Conservation (phyloP, 2,329 filamentous ascomycete species). For the Raffaelea deltoideospora region DNA sequence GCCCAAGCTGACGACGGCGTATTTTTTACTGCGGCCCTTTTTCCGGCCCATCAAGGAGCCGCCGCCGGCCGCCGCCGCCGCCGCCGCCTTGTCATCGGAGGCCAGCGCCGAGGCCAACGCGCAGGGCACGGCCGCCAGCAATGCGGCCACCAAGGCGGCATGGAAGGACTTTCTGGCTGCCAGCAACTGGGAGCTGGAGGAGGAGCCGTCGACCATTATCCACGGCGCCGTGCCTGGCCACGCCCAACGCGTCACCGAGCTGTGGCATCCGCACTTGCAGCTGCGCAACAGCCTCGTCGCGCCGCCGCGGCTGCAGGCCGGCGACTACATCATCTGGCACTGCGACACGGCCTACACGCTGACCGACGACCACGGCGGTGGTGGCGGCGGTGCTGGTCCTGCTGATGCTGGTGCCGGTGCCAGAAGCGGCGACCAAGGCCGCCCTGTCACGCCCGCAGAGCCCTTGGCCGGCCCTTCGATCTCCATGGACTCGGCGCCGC, state of each 20-base stretch:
- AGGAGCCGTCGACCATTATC: constrained; percentile 37
- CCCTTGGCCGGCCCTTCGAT: constrained; percentile 2
- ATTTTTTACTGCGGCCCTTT: constrained; percentile 35
- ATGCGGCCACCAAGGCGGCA: constrained; percentile 9
- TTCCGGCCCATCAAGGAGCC: constrained; percentile 29
- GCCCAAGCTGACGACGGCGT: constrained; percentile 30
- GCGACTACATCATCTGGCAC: constrained; percentile 45
- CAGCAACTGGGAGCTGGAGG: constrained; percentile 28
- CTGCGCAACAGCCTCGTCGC: constrained; percentile 37
- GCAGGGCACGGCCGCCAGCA: constrained; percentile 19
- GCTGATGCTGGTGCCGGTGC: no score
- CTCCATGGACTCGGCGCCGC: constrained; percentile 25
- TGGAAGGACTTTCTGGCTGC: constrained; percentile 38
- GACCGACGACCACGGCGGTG: constrained; percentile 16
- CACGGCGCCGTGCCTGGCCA: constrained; percentile 43
- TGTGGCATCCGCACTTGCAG: constrained; percentile 41
- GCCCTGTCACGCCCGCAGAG: constrained; percentile 5
- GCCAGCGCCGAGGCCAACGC: constrained; percentile 21
- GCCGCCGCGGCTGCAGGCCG: constrained; percentile 36
- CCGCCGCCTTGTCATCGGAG: no score
- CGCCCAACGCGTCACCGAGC: constrained; percentile 40
- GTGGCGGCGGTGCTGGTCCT: no score
- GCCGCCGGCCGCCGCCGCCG: constrained; percentile 17
- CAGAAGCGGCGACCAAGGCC: no score
- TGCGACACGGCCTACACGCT: constrained; percentile 42